phyloP scores from a whole-genome alignment of 2,329 filamentous ascomycete species.

The Colletotrichum cereale region DNA sequence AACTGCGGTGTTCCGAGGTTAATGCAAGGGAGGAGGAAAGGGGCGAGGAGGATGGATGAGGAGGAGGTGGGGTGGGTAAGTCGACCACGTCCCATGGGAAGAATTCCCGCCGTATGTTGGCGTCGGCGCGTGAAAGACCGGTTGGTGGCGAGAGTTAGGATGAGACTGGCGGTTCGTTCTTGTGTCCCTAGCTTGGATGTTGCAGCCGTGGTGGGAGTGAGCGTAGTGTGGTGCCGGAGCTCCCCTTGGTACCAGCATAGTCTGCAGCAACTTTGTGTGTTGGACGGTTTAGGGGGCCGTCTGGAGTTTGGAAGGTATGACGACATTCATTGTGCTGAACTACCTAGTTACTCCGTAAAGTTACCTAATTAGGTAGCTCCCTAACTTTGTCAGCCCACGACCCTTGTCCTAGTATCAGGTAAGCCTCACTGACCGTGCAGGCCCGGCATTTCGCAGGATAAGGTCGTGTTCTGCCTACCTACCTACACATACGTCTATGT shows the following conservation, averaged over 20 bases:
- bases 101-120: background rate
- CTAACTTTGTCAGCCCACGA: background rate
- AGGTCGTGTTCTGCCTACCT: too few species aligned
- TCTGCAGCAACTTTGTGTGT: slow-evolving; percentile 4
- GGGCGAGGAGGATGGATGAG: background rate
- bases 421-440: background rate
- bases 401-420: background rate
- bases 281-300: background rate
- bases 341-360: too few species aligned
- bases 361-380: too few species aligned
- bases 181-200: background rate
- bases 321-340: slow-evolving; percentile 29
- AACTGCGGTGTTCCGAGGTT: background rate
- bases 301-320: slow-evolving; percentile 25
- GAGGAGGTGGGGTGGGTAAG: background rate
- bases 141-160: background rate
- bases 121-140: background rate
- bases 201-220: background rate
- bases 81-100: too few species aligned
- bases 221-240: background rate
- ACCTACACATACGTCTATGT: background rate
- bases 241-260: background rate
- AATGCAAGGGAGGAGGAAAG: slow-evolving; percentile 18
- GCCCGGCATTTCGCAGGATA: too few species aligned
- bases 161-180: slow-evolving; percentile 19